Base-by-base conservation (phyloP, 2,329 filamentous ascomycete genomes). In the Dactylonectria macrodidyma region DNA sequence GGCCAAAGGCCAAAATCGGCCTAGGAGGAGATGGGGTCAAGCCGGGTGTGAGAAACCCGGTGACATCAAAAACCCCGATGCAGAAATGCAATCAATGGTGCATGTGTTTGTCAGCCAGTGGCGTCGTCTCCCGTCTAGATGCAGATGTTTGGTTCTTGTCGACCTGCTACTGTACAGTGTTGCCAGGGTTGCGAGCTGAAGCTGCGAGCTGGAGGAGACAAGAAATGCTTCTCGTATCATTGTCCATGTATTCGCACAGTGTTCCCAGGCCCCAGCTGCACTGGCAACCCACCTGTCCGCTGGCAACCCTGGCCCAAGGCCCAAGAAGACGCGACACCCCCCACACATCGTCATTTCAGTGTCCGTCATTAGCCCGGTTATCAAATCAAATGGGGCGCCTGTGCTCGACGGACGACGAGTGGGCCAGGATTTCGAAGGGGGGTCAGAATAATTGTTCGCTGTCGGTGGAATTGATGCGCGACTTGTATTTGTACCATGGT, bases 271-370 rank as follows among this genome's bases (percentile, higher is more conserved):
- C 24, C 36, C 34, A 46, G 63, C 69, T 73, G 68, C 74, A 76
- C 74, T 76, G 74, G 74, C 74, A 76, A 73, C 74, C 74, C 72
- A 75, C 71, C 65, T 62, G 44, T 58, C 55, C 59, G 71, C 48
- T 71, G 67, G 69, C 62, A 72, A 57, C 44, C 59, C 56, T 75
- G 73, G 73, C 68, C 66, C 59, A 56, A 64, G n/a, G 67, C 58
- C 62, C 69, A 73, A 72, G 69, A 70, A 66, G 65, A 70, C 59
- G 65, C 67, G 52, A 54, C 61, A 69, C 69, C 71, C 74, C 74
- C 74, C 74, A 75, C 74, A 75, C 68, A 62, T 76, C 73, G 72
- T 76, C 74, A 75, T 76, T 76, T 75, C 71, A 72, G 65, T 68
- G 59, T 68, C 72, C 72, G 66, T 76, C 74, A 74, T 76, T 76